Conservation (phyloP, 169 alveolate genomes). For the Cytauxzoon felis region DNA sequence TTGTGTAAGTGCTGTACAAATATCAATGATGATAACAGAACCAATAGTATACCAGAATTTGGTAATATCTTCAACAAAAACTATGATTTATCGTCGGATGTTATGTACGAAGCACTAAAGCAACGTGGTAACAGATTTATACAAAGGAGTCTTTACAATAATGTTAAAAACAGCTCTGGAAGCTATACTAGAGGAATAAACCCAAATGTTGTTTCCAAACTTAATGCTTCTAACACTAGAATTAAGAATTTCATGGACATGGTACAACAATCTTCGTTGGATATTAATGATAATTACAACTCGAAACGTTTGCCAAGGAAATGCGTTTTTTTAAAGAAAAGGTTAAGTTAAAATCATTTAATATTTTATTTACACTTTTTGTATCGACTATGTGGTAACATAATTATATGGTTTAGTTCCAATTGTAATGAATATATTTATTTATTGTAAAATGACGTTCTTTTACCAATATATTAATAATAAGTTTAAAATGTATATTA, state of each 20-base stretch:
- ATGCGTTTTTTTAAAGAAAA: no score
- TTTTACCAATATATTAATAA: no score
- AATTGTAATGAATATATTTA: no score
- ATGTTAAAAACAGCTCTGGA: slow-evolving; percentile 13
- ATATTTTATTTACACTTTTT: no score
- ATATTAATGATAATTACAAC: slow-evolving; percentile 1
- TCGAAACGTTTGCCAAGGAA: no score
- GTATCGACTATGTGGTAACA: no score
- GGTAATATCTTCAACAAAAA: not conserved
- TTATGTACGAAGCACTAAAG: slow-evolving; percentile 57
- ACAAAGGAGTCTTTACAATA: slow-evolving; percentile 46
- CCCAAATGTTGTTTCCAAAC: slow-evolving; percentile 28
- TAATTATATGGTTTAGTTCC: no score
- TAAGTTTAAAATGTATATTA: no score
- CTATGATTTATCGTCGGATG: slow-evolving; percentile 55
- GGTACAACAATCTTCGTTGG: slow-evolving; percentile 50
- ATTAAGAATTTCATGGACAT: slow-evolving; percentile 39
- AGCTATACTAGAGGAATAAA: slow-evolving; percentile 1
- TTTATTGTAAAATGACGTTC: no score
- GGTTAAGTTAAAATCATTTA: no score
- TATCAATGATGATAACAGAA: slow-evolving; percentile 6
- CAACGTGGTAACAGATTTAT: slow-evolving; percentile 56
- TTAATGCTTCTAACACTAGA: slow-evolving; percentile 25
- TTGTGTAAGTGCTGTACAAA: slow-evolving; percentile 34
- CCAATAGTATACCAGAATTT: not conserved